Evolutionary conservation across 768 basidiomycete genomes (phyloP).

Genomic region (Calocera viscosa): DNA sequence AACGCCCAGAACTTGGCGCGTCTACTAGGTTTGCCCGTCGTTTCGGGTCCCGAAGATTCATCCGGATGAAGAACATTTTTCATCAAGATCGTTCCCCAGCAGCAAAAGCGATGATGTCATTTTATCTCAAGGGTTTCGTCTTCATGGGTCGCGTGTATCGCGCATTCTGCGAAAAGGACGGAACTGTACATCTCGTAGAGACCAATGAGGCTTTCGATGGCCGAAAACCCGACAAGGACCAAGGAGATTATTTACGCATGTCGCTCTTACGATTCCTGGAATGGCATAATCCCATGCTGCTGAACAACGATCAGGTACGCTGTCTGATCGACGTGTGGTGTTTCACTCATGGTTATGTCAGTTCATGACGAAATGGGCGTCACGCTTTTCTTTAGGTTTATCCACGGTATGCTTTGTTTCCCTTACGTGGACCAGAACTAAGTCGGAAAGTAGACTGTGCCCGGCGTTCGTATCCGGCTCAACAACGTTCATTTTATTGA

Average conservation of each 20-base stretch:
- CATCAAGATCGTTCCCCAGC: background rate
- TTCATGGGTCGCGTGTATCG: constrained; percentile 45
- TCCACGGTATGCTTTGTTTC: constrained; percentile 29
- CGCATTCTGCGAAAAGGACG: constrained; percentile 50
- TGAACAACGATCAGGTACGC: constrained; percentile 41
- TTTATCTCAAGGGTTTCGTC: constrained; percentile 40
- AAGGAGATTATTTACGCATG: constrained; percentile 13
- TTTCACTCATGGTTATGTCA: constrained; percentile 20
- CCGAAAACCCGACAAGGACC: background rate
- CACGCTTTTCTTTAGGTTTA: constrained; percentile 48
- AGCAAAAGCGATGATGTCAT: constrained; percentile 22
- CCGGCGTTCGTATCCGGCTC: constrained; percentile 35
- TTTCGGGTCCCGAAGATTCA: constrained; percentile 49
- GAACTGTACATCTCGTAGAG: constrained; percentile 41
- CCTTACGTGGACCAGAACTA: background rate
- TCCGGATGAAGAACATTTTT: constrained; percentile 29
- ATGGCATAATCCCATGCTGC: constrained; percentile 41
- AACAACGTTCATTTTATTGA: constrained; percentile 30
- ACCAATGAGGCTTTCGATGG: constrained; percentile 35
- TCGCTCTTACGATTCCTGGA: constrained; percentile 39
- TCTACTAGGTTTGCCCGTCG: constrained; percentile 47
- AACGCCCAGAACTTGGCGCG: constrained; percentile 39
- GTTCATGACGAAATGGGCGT: constrained; percentile 52
- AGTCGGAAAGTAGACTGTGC: constrained; percentile 33
- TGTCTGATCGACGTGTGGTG: background rate